Conservation (phyloP, 2,329 filamentous ascomycete genomes). For the Sphaerulina musiva region DNA sequence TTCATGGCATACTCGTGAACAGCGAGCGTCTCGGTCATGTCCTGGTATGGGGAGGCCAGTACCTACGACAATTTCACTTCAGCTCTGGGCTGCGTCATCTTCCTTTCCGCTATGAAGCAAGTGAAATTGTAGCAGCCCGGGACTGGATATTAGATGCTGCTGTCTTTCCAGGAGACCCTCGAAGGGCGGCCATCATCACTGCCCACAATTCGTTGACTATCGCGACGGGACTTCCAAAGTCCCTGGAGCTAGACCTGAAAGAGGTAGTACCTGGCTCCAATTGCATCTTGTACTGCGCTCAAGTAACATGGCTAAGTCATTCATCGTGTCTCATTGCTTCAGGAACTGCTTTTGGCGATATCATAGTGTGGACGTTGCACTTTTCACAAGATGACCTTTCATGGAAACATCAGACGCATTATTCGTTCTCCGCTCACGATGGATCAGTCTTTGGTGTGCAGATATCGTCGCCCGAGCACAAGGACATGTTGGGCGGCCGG, state of each 20-base stretch:
- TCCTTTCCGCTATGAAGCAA: conserved; percentile 29
- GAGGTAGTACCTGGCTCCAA: conserved; percentile 57
- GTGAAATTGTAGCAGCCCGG: conserved; percentile 45
- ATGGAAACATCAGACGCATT: conserved; percentile 42
- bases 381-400: not conserved
- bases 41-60: conserved; percentile 62
- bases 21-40: conserved; percentile 31
- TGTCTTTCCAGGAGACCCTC: not conserved
- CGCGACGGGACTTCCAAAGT: not conserved
- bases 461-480: conserved; percentile 52
- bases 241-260: conserved; percentile 5
- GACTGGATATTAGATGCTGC: conserved; percentile 73
- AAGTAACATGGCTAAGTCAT: conserved; percentile 56
- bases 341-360: conserved; percentile 90
- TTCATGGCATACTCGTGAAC: conserved; percentile 63
- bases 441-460: conserved; percentile 88
- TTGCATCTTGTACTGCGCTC: conserved; percentile 82
- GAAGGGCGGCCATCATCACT: conserved; percentile 59
- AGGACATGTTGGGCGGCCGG: conserved; percentile 37
- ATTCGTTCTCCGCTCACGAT: conserved; percentile 65
- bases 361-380: conserved; percentile 76
- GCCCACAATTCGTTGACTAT: conserved; percentile 75
- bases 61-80: conserved; percentile 9
- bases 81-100: not conserved
- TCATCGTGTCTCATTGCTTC: conserved; percentile 67